Conservation (phyloP, 306 rosid species). For the Quercus robur region DNA sequence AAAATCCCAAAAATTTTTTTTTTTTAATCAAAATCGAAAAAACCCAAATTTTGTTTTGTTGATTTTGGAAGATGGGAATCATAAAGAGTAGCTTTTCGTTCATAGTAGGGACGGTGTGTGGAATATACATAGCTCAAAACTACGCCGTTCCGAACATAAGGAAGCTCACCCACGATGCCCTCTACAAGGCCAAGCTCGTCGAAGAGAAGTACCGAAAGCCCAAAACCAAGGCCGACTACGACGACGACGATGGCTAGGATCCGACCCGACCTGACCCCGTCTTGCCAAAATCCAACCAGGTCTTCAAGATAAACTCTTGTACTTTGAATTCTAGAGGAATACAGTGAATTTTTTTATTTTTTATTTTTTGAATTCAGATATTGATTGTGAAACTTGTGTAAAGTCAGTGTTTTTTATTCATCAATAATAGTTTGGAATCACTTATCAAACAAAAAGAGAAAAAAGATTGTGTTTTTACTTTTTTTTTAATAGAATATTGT, state of each 20-base stretch:
- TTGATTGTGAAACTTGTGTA: too few relatives aligned
- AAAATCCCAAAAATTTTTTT: too few relatives aligned
- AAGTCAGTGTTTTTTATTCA: too few relatives aligned
- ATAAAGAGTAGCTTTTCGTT: conserved; percentile 71
- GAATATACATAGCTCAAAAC: conserved; percentile 72
- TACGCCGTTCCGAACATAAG: conserved; percentile 67
- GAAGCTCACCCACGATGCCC: conserved; percentile 45
- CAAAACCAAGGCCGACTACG: conserved; percentile 35
- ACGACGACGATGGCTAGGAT: conserved; percentile 12
- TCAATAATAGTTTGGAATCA: too few relatives aligned
- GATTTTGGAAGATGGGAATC: conserved; percentile 55
- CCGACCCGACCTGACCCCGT: background rate
- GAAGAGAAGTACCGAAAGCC: conserved; percentile 64
- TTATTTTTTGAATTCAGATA: too few relatives aligned
- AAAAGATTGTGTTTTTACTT: too few relatives aligned
- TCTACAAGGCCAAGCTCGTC: conserved; percentile 35
- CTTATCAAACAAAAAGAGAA: too few relatives aligned
- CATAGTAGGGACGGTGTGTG: conserved; percentile 51
- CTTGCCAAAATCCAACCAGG: background rate
- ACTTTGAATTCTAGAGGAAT: too few relatives aligned
- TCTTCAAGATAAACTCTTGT: background rate
- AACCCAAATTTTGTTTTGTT: too few relatives aligned
- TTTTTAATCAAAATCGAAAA: too few relatives aligned
- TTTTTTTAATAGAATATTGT: too few relatives aligned
- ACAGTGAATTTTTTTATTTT: too few relatives aligned